phyloP scores from a whole-genome alignment of 2,329 filamentous ascomycete genomes.

The Dothideomycetes sp. region DNA sequence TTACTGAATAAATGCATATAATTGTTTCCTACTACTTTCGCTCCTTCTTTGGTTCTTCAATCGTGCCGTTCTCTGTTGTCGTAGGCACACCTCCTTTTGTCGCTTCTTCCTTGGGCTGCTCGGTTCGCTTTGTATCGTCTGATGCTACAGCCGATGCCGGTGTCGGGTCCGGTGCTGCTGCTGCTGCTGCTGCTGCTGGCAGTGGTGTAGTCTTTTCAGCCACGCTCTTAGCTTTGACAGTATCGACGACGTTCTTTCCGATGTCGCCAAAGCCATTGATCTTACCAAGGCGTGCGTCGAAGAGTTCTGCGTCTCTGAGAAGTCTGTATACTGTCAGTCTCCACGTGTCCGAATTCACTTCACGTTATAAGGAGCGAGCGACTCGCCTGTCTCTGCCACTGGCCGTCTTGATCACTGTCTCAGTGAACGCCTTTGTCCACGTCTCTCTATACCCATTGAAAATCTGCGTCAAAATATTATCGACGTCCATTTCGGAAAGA shows the following conservation, averaged over 20 bases:
- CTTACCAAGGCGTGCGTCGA: slow-evolving; percentile 60
- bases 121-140: no score
- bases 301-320: slow-evolving; percentile 62
- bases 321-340: slow-evolving; percentile 44
- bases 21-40: no score
- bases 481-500: slow-evolving; percentile 63
- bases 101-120: background rate
- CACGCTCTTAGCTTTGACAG: slow-evolving; percentile 6
- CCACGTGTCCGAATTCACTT: slow-evolving; percentile 1
- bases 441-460: slow-evolving; percentile 74
- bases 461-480: slow-evolving; percentile 76
- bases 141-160: no score
- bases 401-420: slow-evolving; percentile 53
- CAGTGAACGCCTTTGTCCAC: slow-evolving; percentile 59
- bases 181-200: no score
- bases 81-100: background rate
- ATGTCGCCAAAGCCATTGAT: slow-evolving; percentile 69
- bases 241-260: slow-evolving; percentile 55
- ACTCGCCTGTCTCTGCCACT: slow-evolving; percentile 61
- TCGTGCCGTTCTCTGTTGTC: background rate
- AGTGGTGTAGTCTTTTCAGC: background rate
- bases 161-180: no score
- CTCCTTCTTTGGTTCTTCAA: no score
- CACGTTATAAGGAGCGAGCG: background rate
- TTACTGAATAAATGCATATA: no score